Conservation (phyloP, 1,139 yeast species). For the Arxiozyma slooffiae region DNA sequence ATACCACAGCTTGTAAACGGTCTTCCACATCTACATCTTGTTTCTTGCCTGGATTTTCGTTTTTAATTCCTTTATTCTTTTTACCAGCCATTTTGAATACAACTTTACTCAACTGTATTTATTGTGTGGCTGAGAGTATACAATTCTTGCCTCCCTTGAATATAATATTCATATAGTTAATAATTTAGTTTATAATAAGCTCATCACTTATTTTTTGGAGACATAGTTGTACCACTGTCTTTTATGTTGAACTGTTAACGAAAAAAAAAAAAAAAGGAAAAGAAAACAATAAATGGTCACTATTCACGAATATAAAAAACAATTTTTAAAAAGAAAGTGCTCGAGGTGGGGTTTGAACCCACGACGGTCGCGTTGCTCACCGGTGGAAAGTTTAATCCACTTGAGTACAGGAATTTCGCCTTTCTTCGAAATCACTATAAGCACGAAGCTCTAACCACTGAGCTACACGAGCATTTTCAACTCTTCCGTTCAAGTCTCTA, state of each 20-base stretch:
- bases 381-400: constrained; percentile 6
- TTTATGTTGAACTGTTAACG: neutral
- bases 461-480: constrained; percentile 39
- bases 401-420: constrained; percentile 22
- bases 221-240: neutral
- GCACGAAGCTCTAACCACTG: constrained; percentile 47
- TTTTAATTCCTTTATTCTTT: constrained; percentile 11
- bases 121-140: neutral
- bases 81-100: constrained; percentile 18
- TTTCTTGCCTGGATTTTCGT: constrained; percentile 32
- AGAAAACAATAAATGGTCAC: neutral
- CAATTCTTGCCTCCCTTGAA: neutral
- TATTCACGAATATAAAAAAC: neutral
- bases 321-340: constrained; percentile 30
- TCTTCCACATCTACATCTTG: constrained; percentile 55
- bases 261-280: neutral
- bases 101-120: neutral
- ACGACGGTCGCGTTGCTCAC: constrained; percentile 43
- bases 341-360: constrained; percentile 47
- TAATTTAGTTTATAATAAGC: too few species aligned
- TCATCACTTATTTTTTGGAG: neutral
- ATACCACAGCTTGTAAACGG: constrained; percentile 82
- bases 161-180: neutral
- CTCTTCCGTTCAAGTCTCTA: too few species aligned
- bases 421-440: constrained; percentile 33